Evolutionary conservation across 2,329 filamentous ascomycete species (phyloP).

Genomic region (Fusarium sp.): DNA sequence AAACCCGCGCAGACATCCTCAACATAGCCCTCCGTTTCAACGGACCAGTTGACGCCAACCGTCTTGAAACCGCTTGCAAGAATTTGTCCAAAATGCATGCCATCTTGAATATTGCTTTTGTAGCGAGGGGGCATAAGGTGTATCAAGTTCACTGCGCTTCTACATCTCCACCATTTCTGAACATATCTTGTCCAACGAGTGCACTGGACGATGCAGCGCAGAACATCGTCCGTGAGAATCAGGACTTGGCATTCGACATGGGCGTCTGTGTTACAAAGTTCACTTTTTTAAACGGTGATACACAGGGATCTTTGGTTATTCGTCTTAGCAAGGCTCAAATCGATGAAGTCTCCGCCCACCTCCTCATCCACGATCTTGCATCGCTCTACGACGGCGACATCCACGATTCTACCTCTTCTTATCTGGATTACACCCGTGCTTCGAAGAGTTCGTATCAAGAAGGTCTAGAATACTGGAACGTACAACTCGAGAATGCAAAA

Average conservation of each 20-base stretch:
- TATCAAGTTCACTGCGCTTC: slow-evolving; percentile 62
- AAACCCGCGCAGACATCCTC: slow-evolving; percentile 58
- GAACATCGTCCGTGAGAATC: slow-evolving; percentile 59
- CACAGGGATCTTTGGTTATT: slow-evolving; percentile 61
- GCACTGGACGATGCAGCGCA: slow-evolving; percentile 55
- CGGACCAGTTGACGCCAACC: slow-evolving; percentile 56
- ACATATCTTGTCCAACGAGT: slow-evolving; percentile 56
- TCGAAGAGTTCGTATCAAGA: slow-evolving; percentile 53
- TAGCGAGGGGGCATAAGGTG: slow-evolving; percentile 58
- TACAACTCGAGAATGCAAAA: slow-evolving; percentile 57
- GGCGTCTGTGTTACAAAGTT: slow-evolving; percentile 62
- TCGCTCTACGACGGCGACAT: slow-evolving; percentile 56
- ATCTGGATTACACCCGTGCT: slow-evolving; percentile 61
- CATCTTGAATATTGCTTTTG: slow-evolving; percentile 67
- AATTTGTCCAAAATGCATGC: slow-evolving; percentile 60
- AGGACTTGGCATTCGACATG: slow-evolving; percentile 55
- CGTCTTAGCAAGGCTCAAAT: slow-evolving; percentile 63
- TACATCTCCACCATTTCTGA: slow-evolving; percentile 58
- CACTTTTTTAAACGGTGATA: slow-evolving; percentile 61
- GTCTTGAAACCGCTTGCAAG: slow-evolving; percentile 61
- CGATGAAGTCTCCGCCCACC: slow-evolving; percentile 59
- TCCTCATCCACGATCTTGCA: slow-evolving; percentile 62
- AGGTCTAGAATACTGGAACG: slow-evolving; percentile 60
- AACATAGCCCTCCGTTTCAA: slow-evolving; percentile 63
- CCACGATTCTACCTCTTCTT: slow-evolving; percentile 54